Evolutionary conservation across 129 eudicot species (phyloP), one percentile per base, ranked within the genome.

Genomic region (Mikania micrantha): DNA sequence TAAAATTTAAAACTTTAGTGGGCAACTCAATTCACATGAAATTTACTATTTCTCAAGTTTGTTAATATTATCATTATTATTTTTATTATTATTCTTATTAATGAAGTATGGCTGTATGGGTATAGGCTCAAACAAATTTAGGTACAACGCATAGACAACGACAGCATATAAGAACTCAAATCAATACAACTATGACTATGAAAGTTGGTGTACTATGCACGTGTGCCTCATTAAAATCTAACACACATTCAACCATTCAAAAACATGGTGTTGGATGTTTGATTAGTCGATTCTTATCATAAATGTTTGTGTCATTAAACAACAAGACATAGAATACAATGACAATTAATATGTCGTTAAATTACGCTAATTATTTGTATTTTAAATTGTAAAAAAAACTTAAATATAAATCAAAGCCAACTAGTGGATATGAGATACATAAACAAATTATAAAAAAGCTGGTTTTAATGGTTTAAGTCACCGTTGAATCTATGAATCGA

Each of bases 171-270:
- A 39, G 65, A 74, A 74, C 71, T 63, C 64, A 63, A 61, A 49
- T 63, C 64, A 73, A 73, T 52, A 52, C 59, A 52, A 52, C 59
- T 52, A 52, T 64, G 71, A 34, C 72, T 64, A 74, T 73, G 71
- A 65, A 74, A 54, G 71, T 64, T 64, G 72, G 40, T 74, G 78
- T 74, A 74, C 78, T 27, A 74, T 65, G 78, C 78, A 74, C 78
- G 78, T 74, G 78, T 74, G 78, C 59, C 34, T 65, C 78, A 64
- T 74, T 66, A 74, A 64, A 74, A 67, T 47, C 49, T n/a, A 74
- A 65, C 39, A 22, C 15, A 20, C 29, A 74, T 64, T n/a, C 78
- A 36, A 64, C 78, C 78, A 64, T 74, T 74, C 58, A 74, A 36
- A 74, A 13, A 16, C 53, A 60, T 73, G 77, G 77, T 73, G 71